Evolutionary conservation across 148 eudicot species (phyloP).

Genomic region (Rhododendron henanense): DNA sequence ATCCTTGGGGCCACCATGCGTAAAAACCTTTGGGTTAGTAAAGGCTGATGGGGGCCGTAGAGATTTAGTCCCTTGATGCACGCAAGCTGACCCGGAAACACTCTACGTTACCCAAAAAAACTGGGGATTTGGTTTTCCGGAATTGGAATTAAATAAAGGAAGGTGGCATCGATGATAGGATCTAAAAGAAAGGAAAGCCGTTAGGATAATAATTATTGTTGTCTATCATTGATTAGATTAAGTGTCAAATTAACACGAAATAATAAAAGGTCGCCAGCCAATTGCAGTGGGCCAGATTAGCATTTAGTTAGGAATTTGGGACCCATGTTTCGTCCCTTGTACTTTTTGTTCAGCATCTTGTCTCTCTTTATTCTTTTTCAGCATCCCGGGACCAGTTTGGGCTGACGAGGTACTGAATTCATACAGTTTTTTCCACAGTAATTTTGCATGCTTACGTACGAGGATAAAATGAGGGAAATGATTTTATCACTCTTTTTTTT

Average conservation of each 20-base stretch:
- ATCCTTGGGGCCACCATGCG: no score
- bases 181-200: background rate
- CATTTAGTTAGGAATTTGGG: background rate
- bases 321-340: background rate
- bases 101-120: no score
- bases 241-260: background rate
- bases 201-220: background rate
- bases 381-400: no score
- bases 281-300: background rate
- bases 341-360: background rate
- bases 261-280: background rate
- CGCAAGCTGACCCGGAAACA: no score
- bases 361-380: background rate
- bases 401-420: no score
- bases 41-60: rapidly evolving
- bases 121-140: background rate
- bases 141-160: background rate
- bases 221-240: background rate
- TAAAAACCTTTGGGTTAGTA: no score
- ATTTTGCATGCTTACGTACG: no score
- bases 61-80: no score
- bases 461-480: no score
- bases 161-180: background rate
- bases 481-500: no score
- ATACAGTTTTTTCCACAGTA: rapidly evolving